Conservation (phyloP, 2,329 filamentous ascomycete genomes). For the Tolypocladium amazonense region DNA sequence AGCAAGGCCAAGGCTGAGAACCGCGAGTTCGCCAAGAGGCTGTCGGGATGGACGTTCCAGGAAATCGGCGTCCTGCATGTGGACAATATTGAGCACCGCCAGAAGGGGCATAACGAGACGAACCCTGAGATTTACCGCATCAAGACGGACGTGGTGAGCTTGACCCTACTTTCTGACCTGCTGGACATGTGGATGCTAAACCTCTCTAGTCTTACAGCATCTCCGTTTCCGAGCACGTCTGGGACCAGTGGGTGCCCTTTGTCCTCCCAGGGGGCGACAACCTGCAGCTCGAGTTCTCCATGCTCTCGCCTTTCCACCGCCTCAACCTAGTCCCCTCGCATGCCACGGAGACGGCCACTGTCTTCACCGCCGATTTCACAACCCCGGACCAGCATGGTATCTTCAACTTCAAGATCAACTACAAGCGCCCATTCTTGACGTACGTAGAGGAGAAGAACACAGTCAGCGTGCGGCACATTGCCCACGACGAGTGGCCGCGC, state of each 20-base stretch:
- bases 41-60: slow-evolving; percentile 95
- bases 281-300: slow-evolving; percentile 93
- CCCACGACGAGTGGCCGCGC: slow-evolving; percentile 91
- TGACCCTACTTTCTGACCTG: neutral
- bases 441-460: slow-evolving; percentile 89
- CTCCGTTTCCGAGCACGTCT: slow-evolving; percentile 75
- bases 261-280: slow-evolving; percentile 56
- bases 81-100: slow-evolving; percentile 70
- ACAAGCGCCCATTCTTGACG: slow-evolving; percentile 87
- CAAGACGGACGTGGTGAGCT: slow-evolving; percentile 90
- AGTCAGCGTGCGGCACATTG: slow-evolving; percentile 90
- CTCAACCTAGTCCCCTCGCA: slow-evolving; percentile 53
- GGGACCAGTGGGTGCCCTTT: slow-evolving; percentile 68
- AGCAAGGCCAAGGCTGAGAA: slow-evolving; percentile 59
- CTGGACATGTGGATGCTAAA: slow-evolving; percentile 5
- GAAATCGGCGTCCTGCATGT: slow-evolving; percentile 84
- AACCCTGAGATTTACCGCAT: slow-evolving; percentile 90
- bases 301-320: slow-evolving; percentile 96
- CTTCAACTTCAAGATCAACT: slow-evolving; percentile 96
- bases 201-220: slow-evolving; percentile 64
- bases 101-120: slow-evolving; percentile 42
- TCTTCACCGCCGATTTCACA: slow-evolving; percentile 66
- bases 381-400: slow-evolving; percentile 97
- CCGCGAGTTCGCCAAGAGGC: slow-evolving; percentile 70
- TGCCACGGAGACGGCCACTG: slow-evolving; percentile 54